phyloP scores from a whole-genome alignment of 1,284 basidiomycete genomes.

The Moesziomyces aphidis region DNA sequence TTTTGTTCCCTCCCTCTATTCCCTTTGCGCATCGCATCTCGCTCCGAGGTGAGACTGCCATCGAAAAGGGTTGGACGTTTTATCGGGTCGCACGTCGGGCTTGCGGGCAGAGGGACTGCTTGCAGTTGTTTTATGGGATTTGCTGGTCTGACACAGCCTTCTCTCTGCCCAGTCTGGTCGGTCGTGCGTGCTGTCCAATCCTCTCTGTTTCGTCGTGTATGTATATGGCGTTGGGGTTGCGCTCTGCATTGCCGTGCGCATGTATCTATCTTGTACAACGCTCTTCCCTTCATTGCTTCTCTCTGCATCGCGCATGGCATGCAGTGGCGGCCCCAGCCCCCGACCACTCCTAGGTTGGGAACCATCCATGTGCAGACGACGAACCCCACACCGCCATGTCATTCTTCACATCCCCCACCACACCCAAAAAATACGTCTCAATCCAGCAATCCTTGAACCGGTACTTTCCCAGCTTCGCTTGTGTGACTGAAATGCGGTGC shows the following conservation, averaged over 20 bases:
- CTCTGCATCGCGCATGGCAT: neutral
- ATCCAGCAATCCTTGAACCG: conserved; percentile 1
- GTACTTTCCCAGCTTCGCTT: neutral
- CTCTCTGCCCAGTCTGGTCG: neutral
- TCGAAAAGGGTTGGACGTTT: conserved; percentile 21
- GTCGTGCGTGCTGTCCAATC: neutral
- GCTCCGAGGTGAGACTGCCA: neutral
- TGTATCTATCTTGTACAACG: neutral
- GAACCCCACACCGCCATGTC: neutral
- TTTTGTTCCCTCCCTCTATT: conserved; percentile 23
- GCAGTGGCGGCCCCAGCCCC: neutral
- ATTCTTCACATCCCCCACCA: neutral
- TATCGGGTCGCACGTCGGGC: conserved; percentile 6
- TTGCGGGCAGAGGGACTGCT: conserved; percentile 1
- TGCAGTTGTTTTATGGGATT: conserved; percentile 25
- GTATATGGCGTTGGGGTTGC: neutral
- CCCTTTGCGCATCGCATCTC: conserved; percentile 9
- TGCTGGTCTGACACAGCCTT: conserved; percentile 24
- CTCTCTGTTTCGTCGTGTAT: neutral
- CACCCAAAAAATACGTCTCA: neutral
- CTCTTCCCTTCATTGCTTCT: neutral
- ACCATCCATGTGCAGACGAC: neutral
- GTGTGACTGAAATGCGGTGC: no score
- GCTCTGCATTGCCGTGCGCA: neutral
- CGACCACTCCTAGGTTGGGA: no score